Evolutionary conservation across 2,329 filamentous ascomycete species (phyloP), one percentile per base, ranked within the genome.

Genomic region (Nemania abortiva): DNA sequence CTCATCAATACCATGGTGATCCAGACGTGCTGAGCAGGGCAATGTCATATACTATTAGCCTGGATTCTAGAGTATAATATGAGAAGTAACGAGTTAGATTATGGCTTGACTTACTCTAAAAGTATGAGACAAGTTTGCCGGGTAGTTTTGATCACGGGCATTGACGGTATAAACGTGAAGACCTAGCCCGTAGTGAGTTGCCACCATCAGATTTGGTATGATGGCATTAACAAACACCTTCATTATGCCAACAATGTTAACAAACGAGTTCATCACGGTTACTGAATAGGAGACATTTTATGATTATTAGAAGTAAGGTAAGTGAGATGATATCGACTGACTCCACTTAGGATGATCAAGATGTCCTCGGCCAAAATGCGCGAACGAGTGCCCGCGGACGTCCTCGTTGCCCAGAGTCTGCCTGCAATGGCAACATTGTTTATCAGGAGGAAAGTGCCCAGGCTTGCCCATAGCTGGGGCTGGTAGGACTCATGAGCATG

Each of bases 1-100:
- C 62, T 67, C 74, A 76, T 76, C n/a, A 75, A 60, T 18, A 76
- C 73, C 74, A 75, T 75, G 22, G 72, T 76, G 9, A 76, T 73
- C 74, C 74, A 76, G 22, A 76, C 55, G 69, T 76, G 73, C 74
- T 76, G 34, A 37, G 27, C 10, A 45, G 4, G 61, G 24, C 9
- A 24, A 49, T 55, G 50, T 13, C 13, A 27, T 27, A 59, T 3
- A 31, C 7, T 4, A 11, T 47, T 9, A 47, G 37, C 55, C 7
- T 58, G 7, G 9, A 9, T 47, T 11, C 13, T 6, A 18, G 31
- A 39, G 4, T n/a, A 37, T 11, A 2, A 22, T 22, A 7, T 6
- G n/a, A 49, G 39, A 34, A 20, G 5, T 15, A 59, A 31, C 1
- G 3, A 24, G 5, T 34, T 39, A 5, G 1, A 15, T 24, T 47